Conservation (phyloP, 2,329 filamentous ascomycete genomes). For the Alternaria sp. region DNA sequence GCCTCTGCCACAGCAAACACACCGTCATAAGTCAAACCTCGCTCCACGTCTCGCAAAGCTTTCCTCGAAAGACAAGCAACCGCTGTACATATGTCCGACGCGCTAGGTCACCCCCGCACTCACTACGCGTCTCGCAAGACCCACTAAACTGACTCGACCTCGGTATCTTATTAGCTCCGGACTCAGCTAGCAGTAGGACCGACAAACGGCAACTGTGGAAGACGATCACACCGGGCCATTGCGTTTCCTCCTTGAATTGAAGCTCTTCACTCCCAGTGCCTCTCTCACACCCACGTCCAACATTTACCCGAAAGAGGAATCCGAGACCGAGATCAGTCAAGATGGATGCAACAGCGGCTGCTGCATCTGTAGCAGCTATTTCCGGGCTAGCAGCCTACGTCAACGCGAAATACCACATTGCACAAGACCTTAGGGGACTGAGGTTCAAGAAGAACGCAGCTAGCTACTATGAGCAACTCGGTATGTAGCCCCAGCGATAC, state of each 20-base stretch:
- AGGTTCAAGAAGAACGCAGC: slow-evolving; percentile 48
- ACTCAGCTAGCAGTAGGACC: not conserved
- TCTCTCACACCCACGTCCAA: not conserved
- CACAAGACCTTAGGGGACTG: slow-evolving; percentile 63
- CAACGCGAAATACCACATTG: slow-evolving; percentile 71
- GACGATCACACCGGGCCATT: not conserved
- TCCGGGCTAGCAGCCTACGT: slow-evolving; percentile 62
- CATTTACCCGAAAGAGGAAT: not conserved
- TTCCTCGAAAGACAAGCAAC: not conserved
- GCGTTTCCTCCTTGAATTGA: not conserved
- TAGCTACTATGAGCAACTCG: slow-evolving; percentile 33
- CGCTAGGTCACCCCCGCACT: slow-evolving; percentile 20
- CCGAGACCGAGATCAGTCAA: not conserved
- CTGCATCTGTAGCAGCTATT: slow-evolving; percentile 37
- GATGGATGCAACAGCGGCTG: slow-evolving; percentile 31
- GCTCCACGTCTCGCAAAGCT: not conserved
- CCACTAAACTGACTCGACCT: slow-evolving; percentile 20
- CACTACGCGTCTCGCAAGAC: not conserved
- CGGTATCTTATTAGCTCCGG: slow-evolving; percentile 20
- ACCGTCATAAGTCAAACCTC: not conserved
- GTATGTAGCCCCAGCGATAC: slow-evolving; percentile 16
- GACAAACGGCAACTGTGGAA: not conserved
- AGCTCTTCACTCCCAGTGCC: not conserved
- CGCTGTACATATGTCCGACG: not conserved
- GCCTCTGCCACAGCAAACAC: not conserved